Base-by-base conservation (phyloP, 1,284 basidiomycete species). In the Rhodotorula sp. region DNA sequence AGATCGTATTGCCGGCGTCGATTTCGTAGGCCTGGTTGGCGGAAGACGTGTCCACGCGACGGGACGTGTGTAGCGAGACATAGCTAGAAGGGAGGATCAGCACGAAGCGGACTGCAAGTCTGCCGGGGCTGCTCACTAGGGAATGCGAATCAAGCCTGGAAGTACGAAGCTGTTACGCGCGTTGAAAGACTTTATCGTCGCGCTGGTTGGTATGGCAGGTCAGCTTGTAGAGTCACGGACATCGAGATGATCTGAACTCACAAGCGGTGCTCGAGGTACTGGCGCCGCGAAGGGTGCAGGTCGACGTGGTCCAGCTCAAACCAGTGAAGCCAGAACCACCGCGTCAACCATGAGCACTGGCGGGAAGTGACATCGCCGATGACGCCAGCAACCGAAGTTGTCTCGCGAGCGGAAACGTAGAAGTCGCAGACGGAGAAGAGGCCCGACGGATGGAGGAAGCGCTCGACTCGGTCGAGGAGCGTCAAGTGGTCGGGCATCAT, bases 231-330 rank as follows among this genome's bases (percentile, higher is more conserved):
- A 5, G 6, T 34, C 34, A 10, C 34, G 34, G 34, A 10, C 34
- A 6, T 34, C 34, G 34, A 34, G 34, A 5, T 34, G 15, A 11
- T 44, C 40, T n/a, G 40, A 13, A 13, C 40, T 44, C 40, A 44
- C 40, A 91, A 91, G 73, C 86, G 87, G 82, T 91, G 89, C 79
- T 92, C 90, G 60, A 92, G 83, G 79, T 91, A 91, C 70, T 88
- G 87, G 3, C 74, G 68, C 4, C 81, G 81, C 31, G 88, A 30
- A 4, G 87, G 87, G 54, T 88, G 87, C 1, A 92, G 78, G 68
- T 87, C 84, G 64, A 90, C 87, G 78, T 90, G 88, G 79, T 92
- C 90, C 65, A 90, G 85, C 72, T 89, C 87, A 79, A 91, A 91
- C 55, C 82, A 72, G 59, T 58, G 47, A 6, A 53, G 30, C 63